Evolutionary conservation across 306 rosid genomes (phyloP), one percentile per base, ranked within the genome.

Genomic region (Bauhinia variegata): DNA sequence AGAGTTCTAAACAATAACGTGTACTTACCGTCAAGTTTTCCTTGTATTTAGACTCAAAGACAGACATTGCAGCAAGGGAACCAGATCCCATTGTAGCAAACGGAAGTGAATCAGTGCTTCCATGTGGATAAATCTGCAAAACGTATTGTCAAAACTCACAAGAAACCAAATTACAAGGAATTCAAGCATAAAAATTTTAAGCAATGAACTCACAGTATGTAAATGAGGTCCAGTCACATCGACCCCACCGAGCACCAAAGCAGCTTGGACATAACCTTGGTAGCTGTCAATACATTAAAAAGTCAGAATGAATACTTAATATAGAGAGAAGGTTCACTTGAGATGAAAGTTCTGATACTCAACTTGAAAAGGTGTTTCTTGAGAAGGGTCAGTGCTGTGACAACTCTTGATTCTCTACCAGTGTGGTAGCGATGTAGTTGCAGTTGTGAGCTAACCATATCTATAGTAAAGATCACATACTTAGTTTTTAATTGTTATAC

Each of bases 371-470:
- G 85, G 60, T 80, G 85, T 76, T 69, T 76, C 79, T 76, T 80
- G 44, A 80, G 82, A 63, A 80, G 82, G 16, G 85, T 76, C 62
- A 80, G 30, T 36, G 85, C 79, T 0, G 85, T 80, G 52, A 76
- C 82, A 68, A 76, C 79, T 58, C 85, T 77, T 19, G 85, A 86
- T 63, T 79, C 93, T 13, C 97, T 74, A 53, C 99, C 96, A 57
- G 97, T 93, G 62, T 90, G 99, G 67, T 90, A 86, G 42, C 99
- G 92, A 70, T 93, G 99, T 49, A 90, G 78, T 55, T 93, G 96
- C 49, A 93, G 82, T 75, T 93, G 99, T 72, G 97, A 93, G 85
- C 96, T 90, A 57, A 93, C 97, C 99, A 90, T 88, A 65, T 93
- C 99, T 93, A 49, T 31, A 73, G 36, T 15, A 50, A 43, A 68